Percentiles rank a stretch among this genome's conserved stretches.
Conservation (phyloP, 768 basidiomycete genomes). For the Calocera cornea region DNA sequence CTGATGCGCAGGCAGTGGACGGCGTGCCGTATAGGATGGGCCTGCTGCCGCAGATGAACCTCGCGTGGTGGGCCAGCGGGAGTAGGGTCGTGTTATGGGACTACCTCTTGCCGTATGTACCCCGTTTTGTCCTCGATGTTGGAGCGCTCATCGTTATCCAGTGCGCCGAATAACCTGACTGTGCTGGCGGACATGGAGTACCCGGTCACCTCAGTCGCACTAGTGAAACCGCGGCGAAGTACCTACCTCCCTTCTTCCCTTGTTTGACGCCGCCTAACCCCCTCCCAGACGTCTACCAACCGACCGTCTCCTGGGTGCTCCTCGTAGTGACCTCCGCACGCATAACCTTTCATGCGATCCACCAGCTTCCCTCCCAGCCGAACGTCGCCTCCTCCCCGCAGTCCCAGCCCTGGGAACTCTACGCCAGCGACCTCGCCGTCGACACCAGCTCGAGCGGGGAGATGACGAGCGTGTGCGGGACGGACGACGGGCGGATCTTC, state of each 20-base stretch:
- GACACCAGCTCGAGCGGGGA: conserved; percentile 52
- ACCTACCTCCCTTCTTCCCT: neutral
- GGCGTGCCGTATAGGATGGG: conserved; percentile 38
- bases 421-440: conserved; percentile 74
- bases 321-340: conserved; percentile 86
- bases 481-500: conserved; percentile 74
- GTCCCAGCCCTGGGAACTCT: conserved; percentile 48
- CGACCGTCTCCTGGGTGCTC: conserved; percentile 82
- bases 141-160: conserved; percentile 6
- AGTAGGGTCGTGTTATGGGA: conserved; percentile 94
- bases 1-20: neutral
- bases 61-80: conserved; percentile 91
- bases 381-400: conserved; percentile 38
- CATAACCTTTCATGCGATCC: conserved; percentile 68
- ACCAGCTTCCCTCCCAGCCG: conserved; percentile 34
- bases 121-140: neutral
- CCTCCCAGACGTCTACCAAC: conserved; percentile 35
- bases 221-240: conserved; percentile 71
- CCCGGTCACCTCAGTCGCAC: conserved; percentile 74
- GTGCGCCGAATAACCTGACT: conserved; percentile 64
- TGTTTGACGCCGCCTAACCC: neutral
- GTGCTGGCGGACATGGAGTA: conserved; percentile 88
- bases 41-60: conserved; percentile 79
- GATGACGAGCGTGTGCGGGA: conserved; percentile 74
- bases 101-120: conserved; percentile 74